A percentile compares a stretch with the other conserved stretches of the same genome.
Conservation (phyloP, 1,139 yeast genomes). For the Saccharomycopsis crataegensis region DNA sequence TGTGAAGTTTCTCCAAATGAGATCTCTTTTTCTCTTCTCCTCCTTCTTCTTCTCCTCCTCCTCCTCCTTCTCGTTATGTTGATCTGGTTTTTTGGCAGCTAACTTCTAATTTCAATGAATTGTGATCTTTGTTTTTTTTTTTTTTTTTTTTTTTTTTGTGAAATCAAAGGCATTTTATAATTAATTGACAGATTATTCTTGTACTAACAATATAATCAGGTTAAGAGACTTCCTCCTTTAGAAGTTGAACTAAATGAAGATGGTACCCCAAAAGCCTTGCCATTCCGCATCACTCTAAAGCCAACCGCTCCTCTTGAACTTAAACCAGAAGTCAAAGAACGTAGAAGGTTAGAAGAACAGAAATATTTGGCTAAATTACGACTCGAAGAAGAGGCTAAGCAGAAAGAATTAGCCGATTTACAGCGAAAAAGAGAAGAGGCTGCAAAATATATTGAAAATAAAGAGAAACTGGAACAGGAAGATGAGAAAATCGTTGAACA, state of each 20-base stretch:
- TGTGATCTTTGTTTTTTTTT: background rate
- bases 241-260: conserved; percentile 18
- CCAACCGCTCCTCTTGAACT: conserved; percentile 14
- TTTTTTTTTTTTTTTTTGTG: background rate
- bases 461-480: background rate
- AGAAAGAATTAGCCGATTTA: background rate
- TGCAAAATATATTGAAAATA: background rate
- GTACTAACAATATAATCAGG: conserved; percentile 1
- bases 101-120: background rate
- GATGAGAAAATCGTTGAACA: background rate
- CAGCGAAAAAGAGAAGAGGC: background rate
- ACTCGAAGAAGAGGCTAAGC: background rate
- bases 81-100: too few relatives aligned
- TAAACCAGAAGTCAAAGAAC: conserved; percentile 18
- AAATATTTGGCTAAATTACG: background rate
- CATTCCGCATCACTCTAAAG: conserved; percentile 14
- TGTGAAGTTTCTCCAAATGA: too few relatives aligned
- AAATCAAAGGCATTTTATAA: background rate
- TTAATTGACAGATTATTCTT: background rate
- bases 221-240: conserved; percentile 17
- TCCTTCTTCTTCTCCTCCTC: too few relatives aligned
- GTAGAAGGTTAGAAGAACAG: conserved; percentile 8
- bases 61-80: too few relatives aligned
- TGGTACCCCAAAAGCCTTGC: conserved; percentile 17
- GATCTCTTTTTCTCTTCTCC: too few relatives aligned